A percentile compares a stretch with the other conserved stretches of the same genome.
Evolutionary conservation across 192 early-diverging fungal genomes (phyloP).

Genomic region (Gigaspora rosea): DNA sequence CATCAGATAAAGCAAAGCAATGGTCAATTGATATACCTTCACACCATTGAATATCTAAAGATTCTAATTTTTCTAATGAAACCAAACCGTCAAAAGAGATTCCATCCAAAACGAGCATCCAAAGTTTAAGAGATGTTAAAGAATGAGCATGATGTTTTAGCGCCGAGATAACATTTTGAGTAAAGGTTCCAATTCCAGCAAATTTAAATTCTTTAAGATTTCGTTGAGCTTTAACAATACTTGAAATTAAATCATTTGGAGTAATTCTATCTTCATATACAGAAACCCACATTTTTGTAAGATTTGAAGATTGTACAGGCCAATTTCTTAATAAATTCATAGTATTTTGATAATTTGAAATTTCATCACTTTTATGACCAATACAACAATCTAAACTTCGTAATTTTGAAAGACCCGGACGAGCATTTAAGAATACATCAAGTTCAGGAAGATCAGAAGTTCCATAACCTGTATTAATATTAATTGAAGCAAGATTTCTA

Average conservation of each 20-base stretch:
- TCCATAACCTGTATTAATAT: background rate
- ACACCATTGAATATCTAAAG: background rate
- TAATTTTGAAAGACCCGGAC: background rate
- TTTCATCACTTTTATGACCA: background rate
- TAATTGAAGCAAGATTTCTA: background rate
- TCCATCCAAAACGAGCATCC: background rate
- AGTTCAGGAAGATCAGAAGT: background rate
- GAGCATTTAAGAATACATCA: background rate
- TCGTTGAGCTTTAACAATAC: background rate
- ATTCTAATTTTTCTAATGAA: slow-evolving; percentile 2
- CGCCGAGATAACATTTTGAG: background rate
- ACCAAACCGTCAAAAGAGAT: background rate
- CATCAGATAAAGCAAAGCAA: background rate
- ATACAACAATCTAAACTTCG: background rate
- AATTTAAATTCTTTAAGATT: background rate
- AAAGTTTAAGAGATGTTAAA: background rate
- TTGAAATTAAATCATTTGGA: background rate
- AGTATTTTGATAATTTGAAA: background rate
- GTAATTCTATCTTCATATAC: background rate
- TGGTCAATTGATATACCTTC: background rate
- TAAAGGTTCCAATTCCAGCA: background rate
- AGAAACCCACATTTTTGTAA: background rate
- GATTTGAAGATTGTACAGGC: background rate
- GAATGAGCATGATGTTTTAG: background rate
- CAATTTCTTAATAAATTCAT: background rate